phyloP scores from a whole-genome alignment of 2,329 filamentous ascomycete genomes.

The Aspergillus jensenii region DNA sequence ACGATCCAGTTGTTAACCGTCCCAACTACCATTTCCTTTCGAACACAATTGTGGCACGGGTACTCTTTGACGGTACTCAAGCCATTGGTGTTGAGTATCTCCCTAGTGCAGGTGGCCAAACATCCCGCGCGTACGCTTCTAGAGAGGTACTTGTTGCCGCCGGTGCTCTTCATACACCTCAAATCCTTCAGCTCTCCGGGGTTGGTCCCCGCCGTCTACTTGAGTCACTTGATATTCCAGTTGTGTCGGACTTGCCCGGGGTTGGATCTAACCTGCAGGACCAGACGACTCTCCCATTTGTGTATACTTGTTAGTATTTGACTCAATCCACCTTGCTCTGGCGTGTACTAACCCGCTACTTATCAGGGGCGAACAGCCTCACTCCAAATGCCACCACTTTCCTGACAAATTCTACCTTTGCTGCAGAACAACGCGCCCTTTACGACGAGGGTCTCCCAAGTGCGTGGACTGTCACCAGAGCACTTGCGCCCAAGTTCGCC shows the following conservation, averaged over 20 bases:
- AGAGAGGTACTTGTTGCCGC: neutral
- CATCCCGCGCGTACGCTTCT: neutral
- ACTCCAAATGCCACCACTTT: slow-evolving; percentile 1
- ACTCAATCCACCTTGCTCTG: neutral
- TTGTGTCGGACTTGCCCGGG: neutral
- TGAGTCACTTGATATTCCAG: neutral
- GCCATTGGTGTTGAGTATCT: slow-evolving; percentile 3
- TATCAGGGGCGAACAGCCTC: neutral
- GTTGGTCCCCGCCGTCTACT: neutral
- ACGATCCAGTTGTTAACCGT: neutral
- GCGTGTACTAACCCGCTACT: neutral
- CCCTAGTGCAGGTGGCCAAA: neutral
- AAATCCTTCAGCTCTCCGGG: neutral
- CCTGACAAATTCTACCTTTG: neutral
- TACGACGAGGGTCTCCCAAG: neutral
- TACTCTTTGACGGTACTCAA: neutral
- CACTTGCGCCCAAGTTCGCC: neutral
- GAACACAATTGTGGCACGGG: neutral
- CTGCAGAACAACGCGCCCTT: neutral
- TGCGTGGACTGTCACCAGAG: neutral
- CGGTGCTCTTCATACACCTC: neutral
- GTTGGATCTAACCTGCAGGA: neutral
- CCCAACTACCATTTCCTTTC: neutral
- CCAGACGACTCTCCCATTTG: neutral
- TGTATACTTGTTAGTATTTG: neutral